Evolutionary conservation across 2,329 filamentous ascomycete species (phyloP).

Genomic region (Nothopassalora personata): DNA sequence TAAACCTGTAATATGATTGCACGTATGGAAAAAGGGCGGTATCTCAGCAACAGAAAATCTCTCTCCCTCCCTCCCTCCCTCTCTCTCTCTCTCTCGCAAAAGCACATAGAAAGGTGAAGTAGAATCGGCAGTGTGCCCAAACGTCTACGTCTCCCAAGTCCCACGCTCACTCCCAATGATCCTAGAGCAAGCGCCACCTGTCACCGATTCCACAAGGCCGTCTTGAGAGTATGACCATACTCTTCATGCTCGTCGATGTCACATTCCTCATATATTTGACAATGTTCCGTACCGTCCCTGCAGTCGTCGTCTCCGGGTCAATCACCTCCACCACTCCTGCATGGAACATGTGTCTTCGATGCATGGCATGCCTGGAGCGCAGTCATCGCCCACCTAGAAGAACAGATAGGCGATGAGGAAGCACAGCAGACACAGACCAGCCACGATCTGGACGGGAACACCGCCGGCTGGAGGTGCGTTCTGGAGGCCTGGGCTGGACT

Average conservation of each 20-base stretch:
- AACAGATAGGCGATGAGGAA: constrained; percentile 95
- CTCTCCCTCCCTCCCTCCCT: too few species aligned
- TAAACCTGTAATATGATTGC: not conserved
- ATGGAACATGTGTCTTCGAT: not conserved
- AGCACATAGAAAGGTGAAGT: not conserved
- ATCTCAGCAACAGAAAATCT: not conserved
- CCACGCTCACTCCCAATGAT: not conserved
- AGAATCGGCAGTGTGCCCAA: not conserved
- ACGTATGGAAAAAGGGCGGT: not conserved
- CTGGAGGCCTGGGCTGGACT: constrained; percentile 20
- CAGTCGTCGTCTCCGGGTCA: not conserved
- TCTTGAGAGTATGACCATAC: not conserved
- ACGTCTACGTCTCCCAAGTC: not conserved
- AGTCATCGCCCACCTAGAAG: constrained; percentile 57
- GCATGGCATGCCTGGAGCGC: constrained; percentile 4
- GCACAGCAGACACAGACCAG: constrained; percentile 76
- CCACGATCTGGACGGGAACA: constrained; percentile 80
- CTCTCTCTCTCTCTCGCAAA: not conserved
- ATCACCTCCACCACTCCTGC: constrained; percentile 2
- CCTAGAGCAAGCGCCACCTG: not conserved
- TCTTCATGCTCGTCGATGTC: not conserved
- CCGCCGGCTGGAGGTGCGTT: constrained; percentile 50
- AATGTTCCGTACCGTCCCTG: not conserved
- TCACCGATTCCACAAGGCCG: not conserved
- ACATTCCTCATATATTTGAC: not conserved